Evolutionary conservation across 179 eudicot genomes (phyloP).

Genomic region (Carnegiea gigantea): DNA sequence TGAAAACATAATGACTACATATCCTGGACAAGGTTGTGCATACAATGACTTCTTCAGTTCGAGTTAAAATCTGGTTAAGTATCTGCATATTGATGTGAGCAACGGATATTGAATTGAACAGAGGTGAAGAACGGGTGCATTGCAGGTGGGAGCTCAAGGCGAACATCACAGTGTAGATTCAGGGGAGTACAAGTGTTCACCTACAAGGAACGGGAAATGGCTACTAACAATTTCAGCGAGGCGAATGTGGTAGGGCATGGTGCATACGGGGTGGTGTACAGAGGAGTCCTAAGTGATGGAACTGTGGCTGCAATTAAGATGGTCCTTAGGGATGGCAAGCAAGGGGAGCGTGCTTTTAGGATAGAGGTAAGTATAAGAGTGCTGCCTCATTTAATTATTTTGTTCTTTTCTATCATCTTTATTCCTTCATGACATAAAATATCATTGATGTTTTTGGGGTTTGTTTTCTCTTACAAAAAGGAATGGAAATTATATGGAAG

Average conservation of each 20-base stretch:
- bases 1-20: too few species aligned
- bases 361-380: constrained; percentile 51
- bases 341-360: constrained; percentile 84
- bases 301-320: constrained; percentile 71
- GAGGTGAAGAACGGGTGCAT: constrained; percentile 56
- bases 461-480: background rate
- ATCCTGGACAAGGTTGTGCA: too few species aligned
- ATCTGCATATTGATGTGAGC: constrained; percentile 7
- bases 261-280: constrained; percentile 71
- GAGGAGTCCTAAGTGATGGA: constrained; percentile 74
- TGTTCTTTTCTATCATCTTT: constrained; percentile 3
- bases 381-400: constrained; percentile 19
- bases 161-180: constrained; percentile 32
- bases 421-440: background rate
- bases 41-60: too few species aligned
- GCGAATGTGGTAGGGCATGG: constrained; percentile 68
- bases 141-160: constrained; percentile 41
- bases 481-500: background rate
- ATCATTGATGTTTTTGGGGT: constrained; percentile 1
- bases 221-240: constrained; percentile 70
- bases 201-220: constrained; percentile 73
- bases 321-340: constrained; percentile 69
- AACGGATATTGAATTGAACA: constrained; percentile 13
- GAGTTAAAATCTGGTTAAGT: background rate
- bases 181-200: constrained; percentile 88